Conservation (phyloP, 164 flowering plant genomes). For the Tetracentron sinense region DNA sequence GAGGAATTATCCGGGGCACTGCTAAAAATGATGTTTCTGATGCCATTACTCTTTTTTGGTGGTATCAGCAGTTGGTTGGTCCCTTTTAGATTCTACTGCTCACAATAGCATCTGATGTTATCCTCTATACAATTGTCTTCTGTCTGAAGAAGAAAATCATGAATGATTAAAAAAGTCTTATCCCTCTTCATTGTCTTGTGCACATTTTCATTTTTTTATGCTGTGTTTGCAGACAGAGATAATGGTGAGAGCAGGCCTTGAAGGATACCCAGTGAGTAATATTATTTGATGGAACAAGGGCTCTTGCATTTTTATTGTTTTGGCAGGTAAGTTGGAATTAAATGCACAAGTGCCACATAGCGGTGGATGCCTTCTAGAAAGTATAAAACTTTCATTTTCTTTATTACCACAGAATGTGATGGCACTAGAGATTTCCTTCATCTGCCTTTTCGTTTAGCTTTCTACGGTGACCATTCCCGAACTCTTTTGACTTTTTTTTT, state of each 20-base stretch:
- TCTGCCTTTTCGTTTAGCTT: too few species aligned
- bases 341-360: too few species aligned
- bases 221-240: slow-evolving; percentile 25
- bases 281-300: slow-evolving; percentile 11
- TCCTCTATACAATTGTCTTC: too few species aligned
- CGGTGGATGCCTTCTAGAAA: not conserved
- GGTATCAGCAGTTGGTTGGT: not conserved
- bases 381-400: too few species aligned
- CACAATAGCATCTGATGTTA: not conserved
- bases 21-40: not conserved
- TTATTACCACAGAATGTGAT: too few species aligned
- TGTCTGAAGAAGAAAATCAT: too few species aligned
- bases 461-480: too few species aligned
- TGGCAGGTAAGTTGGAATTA: too few species aligned
- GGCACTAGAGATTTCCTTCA: too few species aligned
- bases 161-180: too few species aligned
- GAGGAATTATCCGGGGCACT: not conserved
- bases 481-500: too few species aligned
- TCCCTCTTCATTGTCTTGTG: too few species aligned
- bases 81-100: not conserved
- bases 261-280: slow-evolving; percentile 29
- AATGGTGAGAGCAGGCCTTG: slow-evolving; percentile 34
- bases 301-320: not conserved
- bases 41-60: not conserved
- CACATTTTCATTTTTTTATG: not conserved